Evolutionary conservation across 2,329 filamentous ascomycete genomes (phyloP).

Genomic region (Cladosporium phlei): DNA sequence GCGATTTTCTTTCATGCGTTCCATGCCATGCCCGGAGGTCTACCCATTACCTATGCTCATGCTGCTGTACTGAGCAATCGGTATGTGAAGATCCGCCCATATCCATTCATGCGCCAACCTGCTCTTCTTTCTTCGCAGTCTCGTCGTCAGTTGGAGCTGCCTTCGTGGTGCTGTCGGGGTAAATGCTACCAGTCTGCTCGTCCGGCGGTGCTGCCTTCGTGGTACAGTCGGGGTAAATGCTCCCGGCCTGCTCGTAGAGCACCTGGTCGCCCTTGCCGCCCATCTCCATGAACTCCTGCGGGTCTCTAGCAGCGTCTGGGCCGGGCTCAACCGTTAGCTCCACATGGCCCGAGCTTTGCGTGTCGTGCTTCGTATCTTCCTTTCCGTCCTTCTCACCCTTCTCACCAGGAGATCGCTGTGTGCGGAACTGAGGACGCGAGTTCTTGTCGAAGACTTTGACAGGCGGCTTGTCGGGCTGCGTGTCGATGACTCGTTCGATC

Average conservation of each 20-base stretch:
- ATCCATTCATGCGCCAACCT: too few relatives aligned
- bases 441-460: slow-evolving; percentile 77
- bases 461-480: slow-evolving; percentile 51
- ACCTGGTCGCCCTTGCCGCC: slow-evolving; percentile 81
- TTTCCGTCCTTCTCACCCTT: slow-evolving; percentile 17
- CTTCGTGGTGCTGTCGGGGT: too few relatives aligned
- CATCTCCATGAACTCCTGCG: slow-evolving; percentile 75
- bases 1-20: too few relatives aligned
- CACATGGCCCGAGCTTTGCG: slow-evolving; percentile 27
- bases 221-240: slow-evolving; percentile 27
- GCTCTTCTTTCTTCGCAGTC: too few relatives aligned
- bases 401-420: not conserved
- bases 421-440: slow-evolving; percentile 39
- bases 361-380: slow-evolving; percentile 12
- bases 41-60: too few relatives aligned
- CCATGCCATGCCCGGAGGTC: too few relatives aligned
- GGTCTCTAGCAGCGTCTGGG: slow-evolving; percentile 62
- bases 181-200: too few relatives aligned
- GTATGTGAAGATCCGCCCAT: too few relatives aligned
- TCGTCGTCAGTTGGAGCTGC: too few relatives aligned
- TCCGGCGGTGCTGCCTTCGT: slow-evolving; percentile 17
- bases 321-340: slow-evolving; percentile 53
- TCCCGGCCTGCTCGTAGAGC: slow-evolving; percentile 58
- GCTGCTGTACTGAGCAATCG: too few relatives aligned
- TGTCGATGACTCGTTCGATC: slow-evolving; percentile 55